phyloP scores from a whole-genome alignment of 176 grass and related monocot genomes.

The Triticum monococcum region DNA sequence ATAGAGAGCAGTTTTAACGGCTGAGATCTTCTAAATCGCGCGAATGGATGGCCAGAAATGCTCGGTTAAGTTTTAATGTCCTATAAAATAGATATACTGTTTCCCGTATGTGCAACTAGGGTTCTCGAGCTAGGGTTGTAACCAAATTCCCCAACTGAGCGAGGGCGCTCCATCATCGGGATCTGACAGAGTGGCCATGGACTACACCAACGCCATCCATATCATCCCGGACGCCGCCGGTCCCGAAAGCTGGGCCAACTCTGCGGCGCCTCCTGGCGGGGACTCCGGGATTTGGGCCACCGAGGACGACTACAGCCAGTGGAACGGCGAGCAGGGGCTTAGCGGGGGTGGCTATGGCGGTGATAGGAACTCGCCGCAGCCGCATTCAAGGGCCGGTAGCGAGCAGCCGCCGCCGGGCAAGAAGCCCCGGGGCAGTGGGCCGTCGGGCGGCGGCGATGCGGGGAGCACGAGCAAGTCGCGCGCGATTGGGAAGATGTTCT shows the following conservation, averaged over 20 bases:
- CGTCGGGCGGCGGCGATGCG: not conserved
- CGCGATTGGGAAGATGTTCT: constrained; percentile 98
- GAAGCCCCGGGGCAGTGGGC: constrained; percentile 49
- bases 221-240: constrained; percentile 72
- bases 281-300: constrained; percentile 81
- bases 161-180: not conserved
- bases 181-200: constrained; percentile 38
- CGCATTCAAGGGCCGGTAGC: constrained; percentile 70
- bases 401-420: constrained; percentile 85
- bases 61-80: not conserved
- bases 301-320: constrained; percentile 85
- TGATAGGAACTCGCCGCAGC: constrained; percentile 43
- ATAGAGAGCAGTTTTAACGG: not conserved
- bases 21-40: not conserved
- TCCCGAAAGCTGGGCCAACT: constrained; percentile 52
- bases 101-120: not conserved
- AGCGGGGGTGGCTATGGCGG: constrained; percentile 38
- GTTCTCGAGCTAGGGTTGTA: not conserved
- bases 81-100: not conserved
- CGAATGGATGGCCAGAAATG: not conserved
- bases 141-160: constrained; percentile 1
- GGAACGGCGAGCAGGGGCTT: constrained; percentile 50
- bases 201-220: constrained; percentile 80
- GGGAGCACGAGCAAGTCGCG: constrained; percentile 64
- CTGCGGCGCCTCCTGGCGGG: constrained; percentile 20